Evolutionary conservation across 305 asterid genomes (phyloP).

Genomic region (Fraxinus sp.): DNA sequence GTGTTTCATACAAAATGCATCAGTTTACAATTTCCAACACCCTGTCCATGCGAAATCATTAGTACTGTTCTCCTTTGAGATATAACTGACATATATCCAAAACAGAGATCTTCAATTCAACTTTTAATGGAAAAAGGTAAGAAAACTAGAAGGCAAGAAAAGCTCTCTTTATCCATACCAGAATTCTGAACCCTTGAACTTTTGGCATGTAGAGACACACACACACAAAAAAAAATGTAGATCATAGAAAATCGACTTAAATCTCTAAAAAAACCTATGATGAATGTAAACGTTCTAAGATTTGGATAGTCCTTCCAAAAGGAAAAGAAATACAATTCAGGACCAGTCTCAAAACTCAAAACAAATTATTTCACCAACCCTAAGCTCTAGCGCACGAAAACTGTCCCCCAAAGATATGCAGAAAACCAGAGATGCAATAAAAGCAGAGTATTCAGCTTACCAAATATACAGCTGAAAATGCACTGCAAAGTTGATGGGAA

Average conservation of each 20-base stretch:
- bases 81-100: background rate
- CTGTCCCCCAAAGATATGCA: background rate
- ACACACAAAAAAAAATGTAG: background rate
- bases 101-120: constrained; percentile 3
- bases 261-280: constrained; percentile 1
- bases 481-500: constrained; percentile 94
- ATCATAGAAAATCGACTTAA: background rate
- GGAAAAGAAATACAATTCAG: constrained; percentile 2
- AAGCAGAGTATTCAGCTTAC: constrained; percentile 41
- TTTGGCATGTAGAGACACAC: background rate
- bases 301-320: constrained; percentile 19
- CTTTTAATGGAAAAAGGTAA: background rate
- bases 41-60: background rate
- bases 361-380: background rate
- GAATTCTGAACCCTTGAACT: constrained; percentile 11
- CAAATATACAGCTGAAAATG: constrained; percentile 89
- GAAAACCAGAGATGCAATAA: background rate
- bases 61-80: background rate
- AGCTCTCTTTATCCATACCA: background rate
- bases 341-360: constrained; percentile 18
- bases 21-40: background rate
- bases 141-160: constrained; percentile 1
- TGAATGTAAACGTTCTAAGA: constrained; percentile 18
- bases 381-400: constrained; percentile 12
- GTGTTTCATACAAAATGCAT: background rate